Base-by-base conservation (phyloP, 129 eudicot genomes). In the Tanacetum coccineum region DNA sequence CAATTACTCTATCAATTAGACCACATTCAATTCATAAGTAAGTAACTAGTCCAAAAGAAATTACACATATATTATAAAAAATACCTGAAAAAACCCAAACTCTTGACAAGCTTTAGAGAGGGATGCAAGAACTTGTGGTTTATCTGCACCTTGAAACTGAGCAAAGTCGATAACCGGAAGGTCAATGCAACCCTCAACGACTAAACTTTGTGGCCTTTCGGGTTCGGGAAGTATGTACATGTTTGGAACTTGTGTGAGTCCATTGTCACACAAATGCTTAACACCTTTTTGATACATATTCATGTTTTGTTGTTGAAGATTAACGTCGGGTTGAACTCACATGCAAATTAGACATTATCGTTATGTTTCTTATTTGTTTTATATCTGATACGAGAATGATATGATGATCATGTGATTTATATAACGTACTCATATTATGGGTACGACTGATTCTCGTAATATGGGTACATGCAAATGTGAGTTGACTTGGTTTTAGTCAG, bases 1-100 rank as follows among this genome's bases (percentile, higher is more conserved):
- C n/a, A n/a, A n/a, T n/a, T n/a, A n/a, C n/a, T n/a, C n/a, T n/a
- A n/a, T n/a, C n/a, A n/a, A n/a, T n/a, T n/a, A n/a, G n/a, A n/a
- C n/a, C n/a, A n/a, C n/a, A n/a, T n/a, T n/a, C n/a, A n/a, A n/a
- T n/a, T n/a, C n/a, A n/a, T n/a, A n/a, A n/a, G n/a, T n/a, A n/a
- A n/a, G n/a, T n/a, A n/a, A n/a, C n/a, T n/a, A n/a, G n/a, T n/a
- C n/a, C n/a, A n/a, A n/a, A n/a, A n/a, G n/a, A n/a, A n/a, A n/a
- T n/a, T n/a, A n/a, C n/a, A n/a, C n/a, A n/a, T n/a, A n/a, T 0
- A 71, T 64, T 80, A 82, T 86, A 9, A 52, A 36, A 39, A 0
- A 36, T 22, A 86, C 92, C 85, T 82, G 92, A 17, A 86, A 82
- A 62, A 86, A 79, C 0, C 92, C 92, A 8, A 69, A 86, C 32